Conservation (phyloP, 768 basidiomycete species). For the Amanita rubescens region DNA sequence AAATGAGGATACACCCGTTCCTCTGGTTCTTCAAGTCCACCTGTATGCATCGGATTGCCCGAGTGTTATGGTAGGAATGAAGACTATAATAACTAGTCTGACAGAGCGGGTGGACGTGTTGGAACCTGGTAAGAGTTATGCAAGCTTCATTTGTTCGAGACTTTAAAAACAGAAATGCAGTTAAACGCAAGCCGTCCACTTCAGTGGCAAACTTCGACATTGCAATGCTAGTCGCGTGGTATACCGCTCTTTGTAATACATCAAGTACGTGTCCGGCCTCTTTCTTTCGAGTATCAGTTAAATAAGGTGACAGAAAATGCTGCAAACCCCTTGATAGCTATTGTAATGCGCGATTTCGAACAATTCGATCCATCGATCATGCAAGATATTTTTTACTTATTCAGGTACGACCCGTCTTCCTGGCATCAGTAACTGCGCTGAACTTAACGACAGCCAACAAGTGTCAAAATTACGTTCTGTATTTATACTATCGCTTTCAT, state of each 20-base stretch:
- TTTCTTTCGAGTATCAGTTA: background rate
- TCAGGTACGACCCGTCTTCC: slow-evolving; percentile 42
- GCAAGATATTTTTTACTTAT: slow-evolving; percentile 66
- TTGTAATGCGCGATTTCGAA: slow-evolving; percentile 70
- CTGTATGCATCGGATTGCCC: slow-evolving; percentile 52
- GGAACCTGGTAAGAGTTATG: slow-evolving; percentile 14
- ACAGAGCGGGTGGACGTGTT: slow-evolving; percentile 27
- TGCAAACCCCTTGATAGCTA: slow-evolving; percentile 35
- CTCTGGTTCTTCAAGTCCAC: slow-evolving; percentile 23
- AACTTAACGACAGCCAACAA: slow-evolving; percentile 33
- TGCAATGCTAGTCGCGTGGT: slow-evolving; percentile 52
- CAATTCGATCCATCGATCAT: slow-evolving; percentile 55
- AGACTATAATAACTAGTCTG: slow-evolving; percentile 46
- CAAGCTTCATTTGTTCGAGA: background rate
- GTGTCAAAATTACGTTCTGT: slow-evolving; percentile 50
- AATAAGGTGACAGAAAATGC: slow-evolving; percentile 1
- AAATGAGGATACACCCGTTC: slow-evolving; percentile 11
- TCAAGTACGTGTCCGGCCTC: slow-evolving; percentile 24
- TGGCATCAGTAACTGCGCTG: background rate
- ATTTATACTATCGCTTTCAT: slow-evolving; percentile 56
- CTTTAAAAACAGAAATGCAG: slow-evolving; percentile 15
- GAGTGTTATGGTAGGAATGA: slow-evolving; percentile 48
- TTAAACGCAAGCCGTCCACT: slow-evolving; percentile 38
- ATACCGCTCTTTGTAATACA: slow-evolving; percentile 30
- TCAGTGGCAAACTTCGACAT: slow-evolving; percentile 61